Evolutionary conservation across 441 rosid genomes (phyloP).

Genomic region (Populus hybrid): DNA sequence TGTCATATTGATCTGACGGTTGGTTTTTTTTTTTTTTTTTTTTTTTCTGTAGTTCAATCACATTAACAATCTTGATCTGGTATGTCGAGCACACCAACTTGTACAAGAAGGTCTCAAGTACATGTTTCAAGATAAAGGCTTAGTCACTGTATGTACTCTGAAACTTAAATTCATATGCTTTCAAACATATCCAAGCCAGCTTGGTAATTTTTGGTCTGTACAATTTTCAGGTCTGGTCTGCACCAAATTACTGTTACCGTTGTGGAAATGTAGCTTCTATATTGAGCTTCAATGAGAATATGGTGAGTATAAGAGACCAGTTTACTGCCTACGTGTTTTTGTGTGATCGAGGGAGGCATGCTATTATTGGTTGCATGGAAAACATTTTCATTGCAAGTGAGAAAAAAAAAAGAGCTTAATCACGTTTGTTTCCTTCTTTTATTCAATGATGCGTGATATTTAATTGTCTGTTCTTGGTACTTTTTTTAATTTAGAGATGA

Average conservation of each 20-base stretch:
- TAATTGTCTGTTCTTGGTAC: neutral
- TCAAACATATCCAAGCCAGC: constrained; percentile 7
- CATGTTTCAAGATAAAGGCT: constrained; percentile 99
- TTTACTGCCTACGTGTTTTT: neutral
- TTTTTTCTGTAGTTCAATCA: constrained; percentile 74
- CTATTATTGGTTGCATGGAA: neutral
- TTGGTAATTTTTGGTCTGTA: constrained; percentile 23
- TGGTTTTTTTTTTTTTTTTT: neutral
- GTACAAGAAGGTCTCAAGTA: constrained; percentile 99
- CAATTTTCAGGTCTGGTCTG: constrained; percentile 92
- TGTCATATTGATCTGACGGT: neutral
- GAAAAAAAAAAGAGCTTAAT: neutral
- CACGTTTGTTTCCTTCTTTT: neutral
- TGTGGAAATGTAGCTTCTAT: constrained; percentile 99
- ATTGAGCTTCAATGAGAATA: constrained; percentile 95
- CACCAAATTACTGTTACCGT: constrained; percentile 98
- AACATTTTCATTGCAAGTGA: neutral
- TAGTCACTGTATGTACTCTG: constrained; percentile 74
- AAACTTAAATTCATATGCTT: constrained; percentile 1
- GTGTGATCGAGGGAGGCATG: neutral
- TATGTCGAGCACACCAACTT: constrained; percentile 99
- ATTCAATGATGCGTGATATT: neutral
- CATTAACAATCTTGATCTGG: constrained; percentile 93
- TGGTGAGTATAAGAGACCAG: constrained; percentile 54
- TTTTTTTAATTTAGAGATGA: neutral